These are phyloP conservation scores for Magnolia changhungtana DNA, from an alignment of 164 flowering plant genomes.

Conservation along the genomic window DNA sequence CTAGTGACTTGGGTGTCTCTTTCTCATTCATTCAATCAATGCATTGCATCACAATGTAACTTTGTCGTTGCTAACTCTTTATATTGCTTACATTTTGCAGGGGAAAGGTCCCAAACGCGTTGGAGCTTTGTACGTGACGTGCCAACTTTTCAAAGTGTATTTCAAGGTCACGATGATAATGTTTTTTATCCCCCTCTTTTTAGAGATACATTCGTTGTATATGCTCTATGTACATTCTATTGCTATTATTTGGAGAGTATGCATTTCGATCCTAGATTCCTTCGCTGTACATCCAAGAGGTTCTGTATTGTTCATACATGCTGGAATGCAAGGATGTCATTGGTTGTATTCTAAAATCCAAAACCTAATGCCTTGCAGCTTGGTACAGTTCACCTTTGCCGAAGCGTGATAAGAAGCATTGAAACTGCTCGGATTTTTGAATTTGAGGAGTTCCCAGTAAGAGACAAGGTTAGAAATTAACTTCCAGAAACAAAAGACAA, in stretches of 20 bases:
- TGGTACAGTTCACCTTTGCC: slow-evolving; percentile 94
- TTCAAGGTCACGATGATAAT: slow-evolving; percentile 57
- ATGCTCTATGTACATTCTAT: too few species aligned
- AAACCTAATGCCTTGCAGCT: slow-evolving; percentile 47
- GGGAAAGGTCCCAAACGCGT: slow-evolving; percentile 98
- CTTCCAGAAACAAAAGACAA: background rate
- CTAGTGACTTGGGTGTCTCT: too few species aligned
- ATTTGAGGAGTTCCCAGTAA: slow-evolving; percentile 91
- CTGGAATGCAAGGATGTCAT: background rate
- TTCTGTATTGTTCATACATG: too few species aligned
- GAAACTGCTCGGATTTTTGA: slow-evolving; percentile 96
- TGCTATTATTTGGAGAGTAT: too few species aligned
- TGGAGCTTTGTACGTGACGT: slow-evolving; percentile 95
- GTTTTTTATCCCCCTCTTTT: background rate
- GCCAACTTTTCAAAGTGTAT: slow-evolving; percentile 92
- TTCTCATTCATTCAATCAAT: too few species aligned
- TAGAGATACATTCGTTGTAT: background rate
- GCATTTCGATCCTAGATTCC: too few species aligned
- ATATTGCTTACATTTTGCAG: slow-evolving; percentile 27
- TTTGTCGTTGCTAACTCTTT: slow-evolving; percentile 2
- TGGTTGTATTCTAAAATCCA: background rate
- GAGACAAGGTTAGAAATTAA: slow-evolving; percentile 65
- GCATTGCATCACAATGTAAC: background rate
- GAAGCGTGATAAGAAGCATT: slow-evolving; percentile 97
- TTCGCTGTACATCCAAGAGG: too few species aligned